Evolutionary conservation across 2,329 filamentous ascomycete genomes (phyloP), one percentile per base, ranked within the genome.

Genomic region (Ilyonectria mors-panacis): DNA sequence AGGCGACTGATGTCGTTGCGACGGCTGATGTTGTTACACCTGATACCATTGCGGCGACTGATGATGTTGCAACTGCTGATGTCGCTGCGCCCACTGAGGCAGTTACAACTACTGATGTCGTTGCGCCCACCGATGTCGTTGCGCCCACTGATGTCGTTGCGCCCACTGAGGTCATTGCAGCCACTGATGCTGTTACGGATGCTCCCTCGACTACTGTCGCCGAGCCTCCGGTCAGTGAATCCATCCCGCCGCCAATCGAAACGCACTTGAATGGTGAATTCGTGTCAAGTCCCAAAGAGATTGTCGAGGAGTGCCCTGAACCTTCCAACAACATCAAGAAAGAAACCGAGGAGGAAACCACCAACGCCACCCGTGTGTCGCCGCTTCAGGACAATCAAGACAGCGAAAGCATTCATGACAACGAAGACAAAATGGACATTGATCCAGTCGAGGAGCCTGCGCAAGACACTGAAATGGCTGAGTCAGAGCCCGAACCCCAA

Each of bases 401-500:
- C 48, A 51, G 15, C 28, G 28, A 33, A 33, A 50, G 28, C 47
- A n/a, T 6, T 4, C 8, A 19, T 19, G 17, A 28, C 9, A 13
- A 51, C 8, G n/a, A 35, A 19, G 28, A 28, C 51, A 63, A 68
- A 42, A 74, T 76, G 70, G 72, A 74, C 8, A 60, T 74, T 39
- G 72, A 72, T 45, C 48, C 63, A 12, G 53, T 67, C 23, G 65
- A 69, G 17, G 56, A 63, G 19, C 53, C 51, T 23, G 37, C 54
- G 15, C 63, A 70, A 61, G 71, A 74, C 39, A 28, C 67, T 6
- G 73, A 72, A 39, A 75, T 74, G 65, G 28, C 71, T 26, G 70
- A 75, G 9, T 21, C 39, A 19, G n/a, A 12, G 13, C 17, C 21
- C 2, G 37, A 66, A 15, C 35, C 37, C 4, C 44, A 59, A 26